phyloP scores from a whole-genome alignment of 352 stramenopile species.

The Phytophthora constricta region DNA sequence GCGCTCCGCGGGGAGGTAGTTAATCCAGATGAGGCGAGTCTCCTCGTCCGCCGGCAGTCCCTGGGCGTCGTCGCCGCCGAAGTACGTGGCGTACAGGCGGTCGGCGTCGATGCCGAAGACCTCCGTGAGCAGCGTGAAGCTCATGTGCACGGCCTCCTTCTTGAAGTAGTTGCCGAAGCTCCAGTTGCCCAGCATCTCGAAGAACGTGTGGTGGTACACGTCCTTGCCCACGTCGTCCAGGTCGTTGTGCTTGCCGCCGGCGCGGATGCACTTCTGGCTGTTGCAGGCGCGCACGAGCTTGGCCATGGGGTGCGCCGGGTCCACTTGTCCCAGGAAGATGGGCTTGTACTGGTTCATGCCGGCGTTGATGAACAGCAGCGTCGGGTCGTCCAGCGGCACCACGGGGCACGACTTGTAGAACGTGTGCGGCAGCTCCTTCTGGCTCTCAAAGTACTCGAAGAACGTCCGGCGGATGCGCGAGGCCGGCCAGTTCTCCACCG shows the following conservation, averaged over 20 bases:
- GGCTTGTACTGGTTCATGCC: conserved; percentile 99
- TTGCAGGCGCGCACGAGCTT: conserved; percentile 95
- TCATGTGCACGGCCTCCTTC: conserved; percentile 96
- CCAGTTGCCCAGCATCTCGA: conserved; percentile 99
- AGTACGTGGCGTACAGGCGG: conserved; percentile 98
- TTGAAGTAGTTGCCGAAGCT: conserved; percentile 99
- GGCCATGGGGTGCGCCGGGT: conserved; percentile 93
- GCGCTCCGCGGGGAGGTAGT: conserved; percentile 87
- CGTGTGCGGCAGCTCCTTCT: conserved; percentile 86
- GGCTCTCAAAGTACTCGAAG: conserved; percentile 96
- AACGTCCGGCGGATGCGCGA: conserved; percentile 97
- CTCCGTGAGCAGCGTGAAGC: conserved; percentile 96
- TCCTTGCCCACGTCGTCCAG: conserved; percentile 99
- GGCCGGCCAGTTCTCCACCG: conserved; percentile 89
- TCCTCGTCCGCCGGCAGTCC: conserved; percentile 90
- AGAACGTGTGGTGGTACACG: conserved; percentile 99
- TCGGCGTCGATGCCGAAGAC: conserved; percentile 95
- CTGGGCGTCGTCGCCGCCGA: conserved; percentile 94
- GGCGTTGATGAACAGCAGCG: conserved; percentile 99
- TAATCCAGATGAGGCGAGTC: conserved; percentile 91
- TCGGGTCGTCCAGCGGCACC: conserved; percentile 97
- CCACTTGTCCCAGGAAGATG: conserved; percentile 98
- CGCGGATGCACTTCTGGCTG: conserved; percentile 99
- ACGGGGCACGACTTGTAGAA: conserved; percentile 97
- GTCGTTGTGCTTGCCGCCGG: conserved; percentile 99